Percentiles rank a stretch among this genome's conserved stretches.
phyloP scores from a whole-genome alignment of 306 rosid genomes.

The Acmispon strigosus region DNA sequence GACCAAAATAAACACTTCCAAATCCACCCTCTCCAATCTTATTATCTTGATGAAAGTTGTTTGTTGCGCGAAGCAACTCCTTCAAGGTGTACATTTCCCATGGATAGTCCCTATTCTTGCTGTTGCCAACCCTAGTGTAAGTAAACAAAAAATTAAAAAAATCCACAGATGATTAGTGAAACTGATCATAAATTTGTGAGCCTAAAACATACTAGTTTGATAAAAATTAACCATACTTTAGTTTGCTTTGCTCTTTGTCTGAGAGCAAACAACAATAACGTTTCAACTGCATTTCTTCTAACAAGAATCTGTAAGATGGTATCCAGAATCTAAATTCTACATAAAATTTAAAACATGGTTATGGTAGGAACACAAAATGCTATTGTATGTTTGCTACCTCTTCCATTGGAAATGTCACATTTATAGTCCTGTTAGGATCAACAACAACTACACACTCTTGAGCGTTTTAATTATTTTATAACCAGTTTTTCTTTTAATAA shows the following conservation, averaged over 20 bases:
- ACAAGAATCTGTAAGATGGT: not conserved
- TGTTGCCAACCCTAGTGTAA: constrained; percentile 6
- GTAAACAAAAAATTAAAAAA: too few species aligned
- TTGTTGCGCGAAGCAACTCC: constrained; percentile 74
- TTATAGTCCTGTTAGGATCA: not conserved
- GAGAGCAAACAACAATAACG: constrained; percentile 37
- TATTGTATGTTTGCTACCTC: not conserved
- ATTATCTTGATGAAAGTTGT: constrained; percentile 57
- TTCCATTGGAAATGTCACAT: constrained; percentile 36
- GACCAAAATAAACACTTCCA: constrained; percentile 71
- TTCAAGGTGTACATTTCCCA: constrained; percentile 68
- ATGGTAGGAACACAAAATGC: too few species aligned
- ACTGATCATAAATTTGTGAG: not conserved
- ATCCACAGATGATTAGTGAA: too few species aligned
- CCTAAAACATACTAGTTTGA: not conserved
- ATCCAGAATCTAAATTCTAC: not conserved
- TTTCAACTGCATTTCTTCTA: constrained; percentile 30
- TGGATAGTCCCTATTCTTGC: constrained; percentile 44
- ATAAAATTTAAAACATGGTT: not conserved
- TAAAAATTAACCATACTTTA: constrained; percentile 20
- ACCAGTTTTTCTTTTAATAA: too few species aligned
- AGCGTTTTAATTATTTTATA: too few species aligned
- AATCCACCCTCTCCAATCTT: constrained; percentile 90
- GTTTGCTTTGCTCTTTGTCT: constrained; percentile 19
- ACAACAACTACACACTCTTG: not conserved